These are phyloP conservation scores for Pestalotiopsis fici DNA, from an alignment of 2,329 filamentous ascomycete species.

Conservation along the genomic window DNA sequence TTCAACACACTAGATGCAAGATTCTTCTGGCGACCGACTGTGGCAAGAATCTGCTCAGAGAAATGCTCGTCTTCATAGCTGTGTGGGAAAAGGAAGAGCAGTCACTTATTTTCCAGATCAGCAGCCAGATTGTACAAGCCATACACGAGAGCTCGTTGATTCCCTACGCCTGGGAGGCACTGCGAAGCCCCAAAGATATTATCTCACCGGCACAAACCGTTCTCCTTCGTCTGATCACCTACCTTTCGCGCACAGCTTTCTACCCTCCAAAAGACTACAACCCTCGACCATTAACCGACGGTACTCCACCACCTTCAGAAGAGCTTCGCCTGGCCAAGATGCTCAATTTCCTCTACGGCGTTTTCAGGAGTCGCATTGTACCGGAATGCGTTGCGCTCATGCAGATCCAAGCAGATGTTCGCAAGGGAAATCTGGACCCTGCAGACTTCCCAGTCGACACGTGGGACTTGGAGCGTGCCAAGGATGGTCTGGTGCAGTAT, in stretches of 20 bases:
- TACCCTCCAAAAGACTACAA: constrained; percentile 40
- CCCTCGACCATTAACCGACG: constrained; percentile 22
- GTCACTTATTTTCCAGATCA: constrained; percentile 94
- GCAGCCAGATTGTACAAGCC: constrained; percentile 92
- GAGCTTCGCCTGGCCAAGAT: constrained; percentile 59
- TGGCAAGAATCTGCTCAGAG: constrained; percentile 83
- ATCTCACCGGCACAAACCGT: constrained; percentile 95
- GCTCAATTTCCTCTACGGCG: constrained; percentile 88
- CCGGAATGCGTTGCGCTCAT: constrained; percentile 94
- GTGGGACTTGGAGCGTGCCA: constrained; percentile 97
- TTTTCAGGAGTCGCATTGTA: constrained; percentile 89
- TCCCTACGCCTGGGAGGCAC: constrained; percentile 88
- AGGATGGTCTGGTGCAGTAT: constrained; percentile 92
- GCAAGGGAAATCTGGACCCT: constrained; percentile 71
- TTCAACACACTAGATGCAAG: constrained; percentile 88
- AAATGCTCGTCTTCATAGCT: constrained; percentile 93
- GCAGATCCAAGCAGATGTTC: constrained; percentile 88
- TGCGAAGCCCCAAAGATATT: constrained; percentile 92
- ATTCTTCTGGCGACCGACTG: constrained; percentile 88
- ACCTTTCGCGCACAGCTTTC: constrained; percentile 72
- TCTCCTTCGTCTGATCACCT: constrained; percentile 85
- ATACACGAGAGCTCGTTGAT: constrained; percentile 87
- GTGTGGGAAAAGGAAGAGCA: constrained; percentile 96
- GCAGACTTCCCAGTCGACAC: constrained; percentile 91
- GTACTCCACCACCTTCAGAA: constrained; percentile 39